Evolutionary conservation across 179 eudicot species (phyloP).

Genomic region (Patellifolia procumbens): DNA sequence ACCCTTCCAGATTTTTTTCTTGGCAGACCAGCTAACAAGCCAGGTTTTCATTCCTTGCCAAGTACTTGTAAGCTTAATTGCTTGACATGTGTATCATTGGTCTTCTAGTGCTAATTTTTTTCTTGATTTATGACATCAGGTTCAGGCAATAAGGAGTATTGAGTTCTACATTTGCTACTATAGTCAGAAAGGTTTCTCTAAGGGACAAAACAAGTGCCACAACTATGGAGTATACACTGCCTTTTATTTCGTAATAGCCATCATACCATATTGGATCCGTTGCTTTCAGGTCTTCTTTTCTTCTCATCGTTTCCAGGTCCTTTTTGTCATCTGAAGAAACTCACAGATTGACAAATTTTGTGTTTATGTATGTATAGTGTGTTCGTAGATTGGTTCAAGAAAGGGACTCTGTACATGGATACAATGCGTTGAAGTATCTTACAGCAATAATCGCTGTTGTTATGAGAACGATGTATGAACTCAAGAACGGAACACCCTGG

Average conservation of each 20-base stretch:
- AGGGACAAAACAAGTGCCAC: constrained; percentile 49
- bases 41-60: constrained; percentile 43
- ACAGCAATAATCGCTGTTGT: constrained; percentile 59
- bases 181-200: constrained; percentile 46
- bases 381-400: constrained; percentile 63
- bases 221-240: constrained; percentile 39
- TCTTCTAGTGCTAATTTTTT: constrained; percentile 10
- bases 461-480: constrained; percentile 53
- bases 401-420: constrained; percentile 43
- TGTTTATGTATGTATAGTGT: constrained; percentile 45
- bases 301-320: too few species aligned
- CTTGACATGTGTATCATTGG: background rate
- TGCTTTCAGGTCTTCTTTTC: constrained; percentile 40
- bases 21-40: constrained; percentile 76
- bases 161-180: constrained; percentile 72
- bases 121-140: constrained; percentile 32
- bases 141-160: constrained; percentile 56
- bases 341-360: background rate
- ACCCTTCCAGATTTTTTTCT: constrained; percentile 66
- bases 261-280: constrained; percentile 46
- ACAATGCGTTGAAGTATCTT: constrained; percentile 65
- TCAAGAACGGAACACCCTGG: constrained; percentile 47
- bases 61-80: background rate
- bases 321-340: background rate
- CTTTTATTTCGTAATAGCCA: constrained; percentile 34